Percentiles rank a stretch among this genome's conserved stretches.
Evolutionary conservation across 2,329 filamentous ascomycete species (phyloP).

Genomic region (Fusarium torreyae): DNA sequence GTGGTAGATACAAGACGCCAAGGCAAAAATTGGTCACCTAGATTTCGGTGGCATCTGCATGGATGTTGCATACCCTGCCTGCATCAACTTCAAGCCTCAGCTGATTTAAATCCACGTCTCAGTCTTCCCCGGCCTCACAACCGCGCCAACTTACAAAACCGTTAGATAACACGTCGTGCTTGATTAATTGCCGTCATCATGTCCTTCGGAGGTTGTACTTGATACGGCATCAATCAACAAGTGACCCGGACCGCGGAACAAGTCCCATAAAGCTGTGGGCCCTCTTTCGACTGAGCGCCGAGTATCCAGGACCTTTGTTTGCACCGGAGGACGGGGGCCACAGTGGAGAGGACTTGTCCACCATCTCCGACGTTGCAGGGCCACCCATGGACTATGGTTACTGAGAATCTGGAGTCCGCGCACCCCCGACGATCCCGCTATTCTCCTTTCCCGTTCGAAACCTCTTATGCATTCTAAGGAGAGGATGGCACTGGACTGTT

Average conservation of each 20-base stretch:
- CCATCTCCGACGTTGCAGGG: conserved; percentile 45
- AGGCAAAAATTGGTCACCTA: neutral
- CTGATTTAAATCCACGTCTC: conserved; percentile 3
- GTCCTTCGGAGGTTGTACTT: conserved; percentile 39
- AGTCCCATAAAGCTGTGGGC: conserved; percentile 29
- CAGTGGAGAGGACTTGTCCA: conserved; percentile 44
- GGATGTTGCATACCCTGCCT: neutral
- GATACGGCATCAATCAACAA: conserved; percentile 45
- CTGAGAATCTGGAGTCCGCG: conserved; percentile 43
- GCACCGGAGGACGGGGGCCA: conserved; percentile 34
- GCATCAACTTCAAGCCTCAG: conserved; percentile 2
- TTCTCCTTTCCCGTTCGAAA: conserved; percentile 20
- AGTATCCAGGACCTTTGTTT: conserved; percentile 30
- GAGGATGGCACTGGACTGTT: neutral
- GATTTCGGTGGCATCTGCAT: neutral
- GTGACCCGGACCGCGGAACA: conserved; percentile 25
- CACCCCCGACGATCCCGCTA: conserved; percentile 41
- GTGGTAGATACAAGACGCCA: neutral
- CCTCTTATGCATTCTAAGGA: conserved; percentile 12
- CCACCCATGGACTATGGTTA: conserved; percentile 34
- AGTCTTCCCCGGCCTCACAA: conserved; percentile 9
- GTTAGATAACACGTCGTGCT: conserved; percentile 8
- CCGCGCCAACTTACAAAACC: conserved; percentile 15
- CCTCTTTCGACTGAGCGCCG: conserved; percentile 31
- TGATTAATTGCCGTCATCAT: conserved; percentile 14